Percentiles rank a stretch among this genome's conserved stretches.
These are phyloP conservation scores for Herpetomonas muscarum DNA, from an alignment of 208 protist genomes.

Conservation along the genomic window DNA sequence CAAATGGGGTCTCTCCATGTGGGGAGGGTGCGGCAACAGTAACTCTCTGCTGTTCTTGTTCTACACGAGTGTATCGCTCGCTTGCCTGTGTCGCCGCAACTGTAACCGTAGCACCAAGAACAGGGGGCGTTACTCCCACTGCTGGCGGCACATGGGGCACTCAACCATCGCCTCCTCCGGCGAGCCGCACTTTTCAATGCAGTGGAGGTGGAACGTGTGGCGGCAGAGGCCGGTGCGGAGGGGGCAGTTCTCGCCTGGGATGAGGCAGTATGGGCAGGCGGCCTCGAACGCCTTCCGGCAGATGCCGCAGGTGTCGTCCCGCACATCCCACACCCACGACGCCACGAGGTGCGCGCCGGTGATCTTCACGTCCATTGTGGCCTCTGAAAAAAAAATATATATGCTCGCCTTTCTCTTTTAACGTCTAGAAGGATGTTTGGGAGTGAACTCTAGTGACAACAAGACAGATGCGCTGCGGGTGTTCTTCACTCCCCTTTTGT, in stretches of 20 bases:
- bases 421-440: too few species aligned
- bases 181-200: constrained; percentile 94
- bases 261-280: constrained; percentile 78
- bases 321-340: constrained; percentile 84
- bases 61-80: too few species aligned
- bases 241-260: constrained; percentile 93
- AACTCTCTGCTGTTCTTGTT: too few species aligned
- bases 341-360: constrained; percentile 75
- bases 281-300: constrained; percentile 80
- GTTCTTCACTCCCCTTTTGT: too few species aligned
- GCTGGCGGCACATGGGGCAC: constrained; percentile 80
- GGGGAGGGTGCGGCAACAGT: too few species aligned
- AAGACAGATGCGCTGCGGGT: too few species aligned
- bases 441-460: too few species aligned
- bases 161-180: constrained; percentile 46
- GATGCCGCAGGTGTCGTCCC: constrained; percentile 88
- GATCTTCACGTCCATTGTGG: constrained; percentile 74
- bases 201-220: constrained; percentile 99
- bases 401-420: background rate
- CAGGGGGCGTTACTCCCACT: constrained; percentile 77
- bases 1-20: too few species aligned
- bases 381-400: background rate
- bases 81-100: too few species aligned
- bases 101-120: too few species aligned
- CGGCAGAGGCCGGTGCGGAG: constrained; percentile 97